Evolutionary conservation across 495 filamentous ascomycete species (phyloP).

Genomic region (Lichenothelia convexa): DNA sequence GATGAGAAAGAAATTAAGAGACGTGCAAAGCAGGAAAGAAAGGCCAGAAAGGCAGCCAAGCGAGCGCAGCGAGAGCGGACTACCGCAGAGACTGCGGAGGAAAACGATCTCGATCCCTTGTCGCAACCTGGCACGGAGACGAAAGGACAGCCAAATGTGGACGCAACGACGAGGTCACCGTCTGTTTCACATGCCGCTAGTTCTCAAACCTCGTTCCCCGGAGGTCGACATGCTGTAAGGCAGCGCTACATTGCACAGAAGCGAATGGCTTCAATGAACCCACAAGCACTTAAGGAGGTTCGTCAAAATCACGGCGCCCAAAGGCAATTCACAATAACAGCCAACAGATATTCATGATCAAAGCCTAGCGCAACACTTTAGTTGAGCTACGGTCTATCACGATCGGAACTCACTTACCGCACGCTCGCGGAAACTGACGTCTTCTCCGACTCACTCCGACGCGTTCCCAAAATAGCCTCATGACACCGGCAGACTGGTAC

Average conservation of each 20-base stretch:
- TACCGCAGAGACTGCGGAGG: neutral
- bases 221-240: constrained; percentile 42
- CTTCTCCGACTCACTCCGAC: too few species aligned
- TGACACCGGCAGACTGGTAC: too few species aligned
- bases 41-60: neutral
- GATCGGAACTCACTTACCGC: too few species aligned
- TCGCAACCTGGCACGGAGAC: neutral
- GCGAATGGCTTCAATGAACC: constrained; percentile 51
- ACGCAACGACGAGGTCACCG: too few species aligned
- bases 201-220: too few species aligned
- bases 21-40: too few species aligned
- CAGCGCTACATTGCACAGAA: constrained; percentile 63
- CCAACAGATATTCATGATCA: constrained; percentile 17
- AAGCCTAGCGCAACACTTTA: too few species aligned
- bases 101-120: neutral
- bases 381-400: too few species aligned
- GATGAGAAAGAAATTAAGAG: too few species aligned
- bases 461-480: too few species aligned
- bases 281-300: constrained; percentile 60
- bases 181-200: too few species aligned
- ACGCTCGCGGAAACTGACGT: too few species aligned
- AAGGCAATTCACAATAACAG: constrained; percentile 1
- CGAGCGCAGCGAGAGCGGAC: neutral
- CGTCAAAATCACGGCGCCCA: constrained; percentile 4
- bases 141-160: neutral